These are phyloP conservation scores for Pseudonitzschia delicatissima DNA, from an alignment of 108 stramenopile genomes.

Conservation along the genomic window DNA sequence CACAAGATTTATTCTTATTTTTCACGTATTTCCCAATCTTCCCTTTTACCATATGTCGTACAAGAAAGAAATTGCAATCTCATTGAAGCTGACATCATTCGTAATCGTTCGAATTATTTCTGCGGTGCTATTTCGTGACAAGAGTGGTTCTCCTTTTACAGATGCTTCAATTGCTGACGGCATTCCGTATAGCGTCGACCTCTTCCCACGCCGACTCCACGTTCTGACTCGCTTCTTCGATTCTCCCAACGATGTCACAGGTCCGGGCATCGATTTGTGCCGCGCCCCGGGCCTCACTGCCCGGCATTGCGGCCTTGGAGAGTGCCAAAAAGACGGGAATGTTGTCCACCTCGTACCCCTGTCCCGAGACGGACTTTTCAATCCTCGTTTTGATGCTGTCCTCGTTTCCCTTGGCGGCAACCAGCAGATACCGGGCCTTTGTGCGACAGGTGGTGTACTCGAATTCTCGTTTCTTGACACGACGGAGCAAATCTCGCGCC, in stretches of 20 bases:
- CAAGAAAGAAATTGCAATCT: too few species aligned
- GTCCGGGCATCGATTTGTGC: conserved; percentile 64
- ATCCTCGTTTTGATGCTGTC: conserved; percentile 57
- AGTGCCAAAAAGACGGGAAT: conserved; percentile 35
- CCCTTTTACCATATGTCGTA: too few species aligned
- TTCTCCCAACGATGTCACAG: conserved; percentile 43
- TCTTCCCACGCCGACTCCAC: conserved; percentile 5
- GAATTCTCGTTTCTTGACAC: conserved; percentile 74
- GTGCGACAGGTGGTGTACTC: conserved; percentile 73
- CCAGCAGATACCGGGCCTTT: conserved; percentile 65
- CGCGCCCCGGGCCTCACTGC: conserved; percentile 64
- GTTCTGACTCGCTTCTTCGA: conserved; percentile 41
- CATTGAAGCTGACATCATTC: too few species aligned
- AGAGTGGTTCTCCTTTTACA: too few species aligned
- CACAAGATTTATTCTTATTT: too few species aligned
- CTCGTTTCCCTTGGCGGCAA: conserved; percentile 57
- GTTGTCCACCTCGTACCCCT: conserved; percentile 46
- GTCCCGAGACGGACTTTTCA: conserved; percentile 60
- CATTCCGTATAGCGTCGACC: conserved; percentile 3
- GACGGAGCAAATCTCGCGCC: conserved; percentile 65
- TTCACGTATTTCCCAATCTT: too few species aligned
- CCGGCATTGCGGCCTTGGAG: conserved; percentile 39
- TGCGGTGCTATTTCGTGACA: too few species aligned
- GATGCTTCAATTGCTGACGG: too few species aligned
- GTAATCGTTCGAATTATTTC: too few species aligned